These are phyloP conservation scores for Pseudofabraea citricarpa DNA, from an alignment of 2,329 filamentous ascomycete species.

Conservation along the genomic window DNA sequence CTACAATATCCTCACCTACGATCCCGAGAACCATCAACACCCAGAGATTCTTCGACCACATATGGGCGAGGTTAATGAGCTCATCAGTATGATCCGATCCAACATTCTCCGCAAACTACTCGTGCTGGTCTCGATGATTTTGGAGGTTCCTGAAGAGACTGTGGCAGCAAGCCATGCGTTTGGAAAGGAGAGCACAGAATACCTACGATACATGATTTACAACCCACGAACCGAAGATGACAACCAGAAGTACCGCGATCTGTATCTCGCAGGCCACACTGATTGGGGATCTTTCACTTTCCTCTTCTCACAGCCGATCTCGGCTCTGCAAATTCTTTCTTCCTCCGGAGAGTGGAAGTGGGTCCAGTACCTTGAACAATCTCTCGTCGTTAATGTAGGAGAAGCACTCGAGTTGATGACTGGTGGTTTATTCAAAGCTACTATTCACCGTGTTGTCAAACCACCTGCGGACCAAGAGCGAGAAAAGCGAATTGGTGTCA, in stretches of 20 bases:
- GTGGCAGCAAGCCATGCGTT: constrained; percentile 32
- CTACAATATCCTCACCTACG: constrained; percentile 12
- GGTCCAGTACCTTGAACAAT: constrained; percentile 31
- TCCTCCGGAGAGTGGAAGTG: constrained; percentile 32
- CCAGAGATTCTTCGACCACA: constrained; percentile 17
- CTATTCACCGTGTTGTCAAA: constrained; percentile 26
- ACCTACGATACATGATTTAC: constrained; percentile 35
- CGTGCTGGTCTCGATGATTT: constrained; percentile 33
- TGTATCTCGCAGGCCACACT: constrained; percentile 36
- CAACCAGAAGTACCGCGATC: constrained; percentile 31
- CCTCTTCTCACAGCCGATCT: constrained; percentile 34
- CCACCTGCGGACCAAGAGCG: constrained; percentile 32
- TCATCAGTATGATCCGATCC: constrained; percentile 24
- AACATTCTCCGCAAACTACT: constrained; percentile 30
- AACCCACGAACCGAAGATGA: constrained; percentile 29
- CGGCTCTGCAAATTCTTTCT: constrained; percentile 33
- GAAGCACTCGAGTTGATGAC: constrained; percentile 26
- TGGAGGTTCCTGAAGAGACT: constrained; percentile 33
- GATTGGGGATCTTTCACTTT: constrained; percentile 36
- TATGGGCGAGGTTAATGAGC: constrained; percentile 20
- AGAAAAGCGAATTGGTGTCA: constrained; percentile 31
- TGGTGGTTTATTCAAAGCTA: constrained; percentile 27
- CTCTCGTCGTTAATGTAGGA: constrained; percentile 34
- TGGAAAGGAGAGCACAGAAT: constrained; percentile 30
- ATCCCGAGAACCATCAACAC: constrained; percentile 21